These are phyloP conservation scores for Vitis hybrid DNA, from an alignment of 177 flowering plant genomes.

Conservation along the genomic window DNA sequence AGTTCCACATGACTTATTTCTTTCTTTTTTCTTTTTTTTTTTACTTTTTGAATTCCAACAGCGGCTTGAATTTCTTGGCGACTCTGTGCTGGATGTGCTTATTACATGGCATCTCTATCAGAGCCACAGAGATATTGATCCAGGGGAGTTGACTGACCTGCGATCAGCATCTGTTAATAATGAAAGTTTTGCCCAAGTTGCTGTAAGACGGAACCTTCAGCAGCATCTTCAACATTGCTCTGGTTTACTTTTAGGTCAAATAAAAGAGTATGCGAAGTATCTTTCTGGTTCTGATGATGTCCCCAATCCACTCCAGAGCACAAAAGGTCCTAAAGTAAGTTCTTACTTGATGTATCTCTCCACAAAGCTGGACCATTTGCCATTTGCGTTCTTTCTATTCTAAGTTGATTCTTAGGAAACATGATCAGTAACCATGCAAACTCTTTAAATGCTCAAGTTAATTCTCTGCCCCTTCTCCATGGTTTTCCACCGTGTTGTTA, in stretches of 20 bases:
- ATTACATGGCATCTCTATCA: constrained; percentile 77
- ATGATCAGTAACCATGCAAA: too few relatives aligned
- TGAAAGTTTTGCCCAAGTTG: constrained; percentile 82
- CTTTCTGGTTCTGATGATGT: constrained; percentile 22
- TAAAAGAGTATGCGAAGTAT: constrained; percentile 53
- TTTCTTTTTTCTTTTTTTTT: not conserved
- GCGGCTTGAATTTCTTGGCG: constrained; percentile 98
- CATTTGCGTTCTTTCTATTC: too few relatives aligned
- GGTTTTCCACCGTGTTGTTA: not conserved
- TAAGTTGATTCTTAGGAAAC: too few relatives aligned
- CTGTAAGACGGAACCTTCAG: constrained; percentile 60
- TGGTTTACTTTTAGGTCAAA: constrained; percentile 53
- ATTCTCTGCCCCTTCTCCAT: too few relatives aligned
- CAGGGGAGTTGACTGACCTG: constrained; percentile 87
- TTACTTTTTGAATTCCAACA: constrained; percentile 25
- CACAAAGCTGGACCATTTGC: too few relatives aligned
- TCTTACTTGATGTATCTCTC: not conserved
- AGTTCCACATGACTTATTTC: not conserved
- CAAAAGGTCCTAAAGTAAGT: constrained; percentile 73
- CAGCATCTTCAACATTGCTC: constrained; percentile 77
- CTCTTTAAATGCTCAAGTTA: too few relatives aligned
- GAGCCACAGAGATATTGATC: constrained; percentile 62
- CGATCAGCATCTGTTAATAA: constrained; percentile 91
- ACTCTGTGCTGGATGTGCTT: constrained; percentile 81
- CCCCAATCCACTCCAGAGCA: constrained; percentile 22